Evolutionary conservation across 2,329 filamentous ascomycete species (phyloP), one percentile per base, ranked within the genome.

Genomic region (Davidsoniella australis): DNA sequence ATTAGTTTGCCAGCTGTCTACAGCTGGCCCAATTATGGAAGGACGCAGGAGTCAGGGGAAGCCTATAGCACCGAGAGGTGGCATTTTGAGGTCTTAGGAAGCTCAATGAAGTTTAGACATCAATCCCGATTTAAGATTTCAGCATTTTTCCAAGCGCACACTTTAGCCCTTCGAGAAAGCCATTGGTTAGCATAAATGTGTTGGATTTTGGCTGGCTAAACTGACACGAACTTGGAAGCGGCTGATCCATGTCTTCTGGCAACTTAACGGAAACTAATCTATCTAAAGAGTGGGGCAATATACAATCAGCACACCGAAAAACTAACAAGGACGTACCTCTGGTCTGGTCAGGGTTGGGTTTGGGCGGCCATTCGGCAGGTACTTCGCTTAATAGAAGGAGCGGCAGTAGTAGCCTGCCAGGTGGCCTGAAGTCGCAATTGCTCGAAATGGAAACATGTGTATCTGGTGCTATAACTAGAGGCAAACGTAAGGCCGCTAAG

Each of bases 401-500:
- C 3, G 12, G 29, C 29, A 33, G 29, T 9, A 33, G 29, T 9
- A 33, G 29, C 23, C 41, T 51, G 49, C 49, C 45, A 51, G 44
- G 49, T 51, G 49, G 41, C 49, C 45, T 51, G 40, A 51, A 51
- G 29, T 46, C 3, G 44, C 38, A 18, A 38, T 46, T 18, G 12
- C 23, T 12, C 29, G 29, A 6, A 8, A 8, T 29, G 26, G 29
- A 12, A 33, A 33, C 12, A 23, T 23, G 3, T 37, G 33, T 12
- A 18, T 17, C 20, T 45, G 42, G 10, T n/a, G 16, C 42, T 12
- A 41, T 16, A 8, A 20, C 39, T 41, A 17, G 39, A 16, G 20
- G 20, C 39, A n/a, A 23, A 23, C 20, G 1, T 23, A 23, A 23
- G 20, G 20, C 39, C 39, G 39, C 39, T 18, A 41, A 39, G 20